Percentiles rank a stretch among this genome's conserved stretches.
These are phyloP conservation scores for Paramecium sonneborni DNA, from an alignment of 73 alveolate genomes.

Conservation along the genomic window DNA sequence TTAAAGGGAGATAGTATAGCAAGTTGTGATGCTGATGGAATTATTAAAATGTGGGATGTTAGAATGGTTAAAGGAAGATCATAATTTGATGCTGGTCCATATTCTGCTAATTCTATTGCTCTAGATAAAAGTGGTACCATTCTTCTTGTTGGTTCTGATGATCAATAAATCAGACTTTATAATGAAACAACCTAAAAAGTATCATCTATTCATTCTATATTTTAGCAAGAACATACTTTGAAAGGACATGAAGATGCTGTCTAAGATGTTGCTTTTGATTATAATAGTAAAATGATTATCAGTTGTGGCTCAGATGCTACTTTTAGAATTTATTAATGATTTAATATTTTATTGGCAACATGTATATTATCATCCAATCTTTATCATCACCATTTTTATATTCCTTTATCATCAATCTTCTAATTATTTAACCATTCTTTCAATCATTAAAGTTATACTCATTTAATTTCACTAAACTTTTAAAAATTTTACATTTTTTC, in stretches of 20 bases:
- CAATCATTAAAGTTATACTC: too few relatives aligned
- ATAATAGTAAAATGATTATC: conserved; percentile 86
- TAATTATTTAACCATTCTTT: background rate
- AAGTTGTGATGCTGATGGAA: conserved; percentile 99
- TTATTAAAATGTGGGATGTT: conserved; percentile 99
- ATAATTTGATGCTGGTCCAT: conserved; percentile 94
- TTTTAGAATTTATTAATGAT: conserved; percentile 97
- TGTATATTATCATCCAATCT: background rate
- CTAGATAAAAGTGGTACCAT: conserved; percentile 95
- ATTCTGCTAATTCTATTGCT: conserved; percentile 94
- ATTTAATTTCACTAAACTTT: too few relatives aligned
- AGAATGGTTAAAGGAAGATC: conserved; percentile 97
- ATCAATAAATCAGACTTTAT: conserved; percentile 83
- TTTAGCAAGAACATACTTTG: conserved; percentile 75
- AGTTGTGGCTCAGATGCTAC: conserved; percentile 98
- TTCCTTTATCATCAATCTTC: background rate
- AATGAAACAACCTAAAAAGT: conserved; percentile 75
- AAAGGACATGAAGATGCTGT: conserved; percentile 99
- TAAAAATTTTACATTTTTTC: too few relatives aligned
- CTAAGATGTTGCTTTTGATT: conserved; percentile 95
- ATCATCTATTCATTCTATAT: background rate
- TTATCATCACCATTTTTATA: background rate
- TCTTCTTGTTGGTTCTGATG: conserved; percentile 95
- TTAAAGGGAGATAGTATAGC: conserved; percentile 96
- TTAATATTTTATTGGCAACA: background rate